phyloP scores from a whole-genome alignment of 345 rosid genomes.

The Sisymbrium irio region DNA sequence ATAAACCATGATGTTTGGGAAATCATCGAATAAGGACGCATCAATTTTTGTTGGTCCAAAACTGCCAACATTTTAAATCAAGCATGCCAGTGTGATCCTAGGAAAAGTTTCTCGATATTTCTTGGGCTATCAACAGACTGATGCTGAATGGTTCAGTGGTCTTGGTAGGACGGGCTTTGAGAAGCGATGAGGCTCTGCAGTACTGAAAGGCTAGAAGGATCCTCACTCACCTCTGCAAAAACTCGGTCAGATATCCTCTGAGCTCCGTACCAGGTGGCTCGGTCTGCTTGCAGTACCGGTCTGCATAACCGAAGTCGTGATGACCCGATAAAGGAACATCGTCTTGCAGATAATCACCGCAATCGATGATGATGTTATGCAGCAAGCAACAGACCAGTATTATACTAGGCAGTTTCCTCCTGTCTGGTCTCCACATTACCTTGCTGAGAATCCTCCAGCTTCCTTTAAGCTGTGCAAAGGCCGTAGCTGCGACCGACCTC shows the following conservation, averaged over 20 bases:
- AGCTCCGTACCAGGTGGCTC: conserved; percentile 52
- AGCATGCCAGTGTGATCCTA: no score
- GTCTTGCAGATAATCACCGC: conserved; percentile 65
- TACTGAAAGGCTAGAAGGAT: background rate
- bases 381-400: conserved; percentile 84
- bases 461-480: conserved; percentile 76
- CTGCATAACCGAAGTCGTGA: conserved; percentile 71
- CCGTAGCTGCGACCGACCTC: conserved; percentile 64
- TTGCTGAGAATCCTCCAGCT: conserved; percentile 94
- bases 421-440: conserved; percentile 97
- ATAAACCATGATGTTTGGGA: background rate
- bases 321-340: conserved; percentile 65
- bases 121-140: background rate
- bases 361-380: conserved; percentile 77
- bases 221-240: conserved; percentile 34
- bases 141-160: background rate
- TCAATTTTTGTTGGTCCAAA: no score
- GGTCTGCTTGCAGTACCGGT: conserved; percentile 58
- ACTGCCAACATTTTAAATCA: no score
- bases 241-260: conserved; percentile 57
- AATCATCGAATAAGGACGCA: background rate
- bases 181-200: background rate
- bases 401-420: conserved; percentile 81
- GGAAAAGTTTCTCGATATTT: background rate
- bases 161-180: background rate